phyloP scores from a whole-genome alignment of 257 asterid genomes.

The Capsicum baccatum region DNA sequence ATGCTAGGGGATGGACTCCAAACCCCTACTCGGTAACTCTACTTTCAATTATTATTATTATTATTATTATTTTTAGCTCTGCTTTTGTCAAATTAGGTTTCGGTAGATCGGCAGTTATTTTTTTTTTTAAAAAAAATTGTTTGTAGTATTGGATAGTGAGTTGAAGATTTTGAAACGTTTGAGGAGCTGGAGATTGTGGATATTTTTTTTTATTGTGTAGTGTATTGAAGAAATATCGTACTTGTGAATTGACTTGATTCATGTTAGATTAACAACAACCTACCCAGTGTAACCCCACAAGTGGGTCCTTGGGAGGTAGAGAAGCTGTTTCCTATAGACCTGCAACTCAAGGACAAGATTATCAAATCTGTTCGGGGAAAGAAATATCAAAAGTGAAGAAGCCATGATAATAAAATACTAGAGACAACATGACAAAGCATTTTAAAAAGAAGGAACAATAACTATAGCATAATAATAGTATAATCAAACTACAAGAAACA shows the following conservation, averaged over 20 bases:
- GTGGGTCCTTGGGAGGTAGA: too few species aligned
- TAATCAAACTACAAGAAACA: too few species aligned
- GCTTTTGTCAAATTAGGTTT: conserved; percentile 23
- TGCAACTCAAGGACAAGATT: too few species aligned
- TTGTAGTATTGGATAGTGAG: background rate
- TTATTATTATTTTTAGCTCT: conserved; percentile 10
- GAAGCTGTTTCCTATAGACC: too few species aligned
- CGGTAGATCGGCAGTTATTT: background rate
- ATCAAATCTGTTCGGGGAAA: too few species aligned
- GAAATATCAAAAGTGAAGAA: too few species aligned
- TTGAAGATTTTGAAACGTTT: background rate
- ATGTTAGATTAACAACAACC: background rate
- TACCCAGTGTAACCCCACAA: too few species aligned
- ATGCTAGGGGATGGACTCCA: conserved; percentile 70
- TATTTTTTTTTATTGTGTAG: background rate
- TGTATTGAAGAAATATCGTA: background rate
- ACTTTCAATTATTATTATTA: conserved; percentile 19
- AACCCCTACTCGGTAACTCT: conserved; percentile 75
- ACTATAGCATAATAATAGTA: too few species aligned
- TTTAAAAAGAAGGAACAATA: too few species aligned
- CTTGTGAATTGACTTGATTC: background rate
- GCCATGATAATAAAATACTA: too few species aligned
- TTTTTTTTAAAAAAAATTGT: too few species aligned
- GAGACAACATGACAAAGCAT: too few species aligned
- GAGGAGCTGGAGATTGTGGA: background rate